A percentile compares a stretch with the other conserved stretches of the same genome.
phyloP scores from a whole-genome alignment of 495 filamentous ascomycete species.

The Chaetomidium leptoderma region DNA sequence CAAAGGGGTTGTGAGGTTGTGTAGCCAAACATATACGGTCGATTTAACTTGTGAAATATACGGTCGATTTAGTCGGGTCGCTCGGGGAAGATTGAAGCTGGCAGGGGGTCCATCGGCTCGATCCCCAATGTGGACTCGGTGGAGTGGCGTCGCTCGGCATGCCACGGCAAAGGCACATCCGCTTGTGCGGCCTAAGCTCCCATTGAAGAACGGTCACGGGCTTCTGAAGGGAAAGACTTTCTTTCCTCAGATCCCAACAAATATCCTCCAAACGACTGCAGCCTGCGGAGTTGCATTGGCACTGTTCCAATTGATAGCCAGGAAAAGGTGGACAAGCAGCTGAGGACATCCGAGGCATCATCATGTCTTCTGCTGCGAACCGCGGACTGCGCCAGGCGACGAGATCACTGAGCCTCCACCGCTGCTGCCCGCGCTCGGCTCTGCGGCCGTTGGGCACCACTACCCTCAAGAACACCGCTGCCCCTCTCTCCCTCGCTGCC shows the following conservation, averaged over 20 bases:
- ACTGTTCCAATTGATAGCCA: constrained; percentile 22
- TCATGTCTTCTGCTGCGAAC: constrained; percentile 34
- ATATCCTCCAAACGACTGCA: neutral
- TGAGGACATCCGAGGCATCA: constrained; percentile 12
- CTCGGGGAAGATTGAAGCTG: too few relatives aligned
- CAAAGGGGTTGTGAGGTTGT: too few relatives aligned
- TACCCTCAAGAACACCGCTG: constrained; percentile 20
- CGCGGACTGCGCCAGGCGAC: constrained; percentile 33
- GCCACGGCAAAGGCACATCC: constrained; percentile 12
- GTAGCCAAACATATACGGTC: too few relatives aligned
- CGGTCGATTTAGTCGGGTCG: too few relatives aligned
- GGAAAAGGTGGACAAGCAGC: neutral
- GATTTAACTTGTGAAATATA: too few relatives aligned
- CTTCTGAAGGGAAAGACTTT: neutral
- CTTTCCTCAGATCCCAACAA: neutral
- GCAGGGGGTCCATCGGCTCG: neutral
- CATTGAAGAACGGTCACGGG: neutral
- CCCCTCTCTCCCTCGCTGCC: constrained; percentile 25
- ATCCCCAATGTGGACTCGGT: too few relatives aligned
- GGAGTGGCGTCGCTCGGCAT: neutral
- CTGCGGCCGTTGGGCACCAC: constrained; percentile 22
- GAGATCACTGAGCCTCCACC: constrained; percentile 28
- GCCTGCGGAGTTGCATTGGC: constrained; percentile 3
- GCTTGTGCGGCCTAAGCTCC: constrained; percentile 12
- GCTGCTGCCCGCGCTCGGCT: constrained; percentile 21